Evolutionary conservation across 441 rosid species (phyloP).

Genomic region (Hura crepitans): DNA sequence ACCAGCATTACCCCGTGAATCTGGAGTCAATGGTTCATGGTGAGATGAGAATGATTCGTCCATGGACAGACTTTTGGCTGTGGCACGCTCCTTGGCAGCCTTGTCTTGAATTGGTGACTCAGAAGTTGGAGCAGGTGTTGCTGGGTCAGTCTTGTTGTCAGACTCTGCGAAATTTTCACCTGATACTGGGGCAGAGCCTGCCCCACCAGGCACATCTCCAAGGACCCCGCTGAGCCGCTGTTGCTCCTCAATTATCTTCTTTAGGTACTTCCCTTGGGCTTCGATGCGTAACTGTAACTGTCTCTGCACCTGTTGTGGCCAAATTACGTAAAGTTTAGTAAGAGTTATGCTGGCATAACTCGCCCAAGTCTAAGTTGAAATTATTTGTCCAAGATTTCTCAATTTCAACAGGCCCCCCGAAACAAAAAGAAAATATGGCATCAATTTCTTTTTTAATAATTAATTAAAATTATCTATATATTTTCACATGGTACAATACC

Average conservation of each 20-base stretch:
- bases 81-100: slow-evolving; percentile 54
- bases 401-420: neutral
- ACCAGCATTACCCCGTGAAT: slow-evolving; percentile 58
- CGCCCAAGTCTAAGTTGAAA: neutral
- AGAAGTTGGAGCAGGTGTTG: slow-evolving; percentile 80
- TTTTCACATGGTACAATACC: too few relatives aligned
- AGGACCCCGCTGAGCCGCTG: slow-evolving; percentile 75
- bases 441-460: neutral
- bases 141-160: slow-evolving; percentile 70
- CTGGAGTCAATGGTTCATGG: slow-evolving; percentile 77
- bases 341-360: slow-evolving; percentile 8
- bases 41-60: slow-evolving; percentile 79
- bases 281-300: slow-evolving; percentile 95
- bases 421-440: neutral
- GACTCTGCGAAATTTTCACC: slow-evolving; percentile 46
- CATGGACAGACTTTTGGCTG: slow-evolving; percentile 65
- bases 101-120: slow-evolving; percentile 75
- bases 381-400: neutral
- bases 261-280: slow-evolving; percentile 93
- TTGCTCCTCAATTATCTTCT: slow-evolving; percentile 98
- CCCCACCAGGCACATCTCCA: slow-evolving; percentile 48
- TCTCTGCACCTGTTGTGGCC: slow-evolving; percentile 72
- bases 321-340: slow-evolving; percentile 13
- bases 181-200: slow-evolving; percentile 38
- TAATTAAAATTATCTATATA: neutral